phyloP scores from a whole-genome alignment of 202 grass and related monocot species.

The Miscanthus sacchariflorus region DNA sequence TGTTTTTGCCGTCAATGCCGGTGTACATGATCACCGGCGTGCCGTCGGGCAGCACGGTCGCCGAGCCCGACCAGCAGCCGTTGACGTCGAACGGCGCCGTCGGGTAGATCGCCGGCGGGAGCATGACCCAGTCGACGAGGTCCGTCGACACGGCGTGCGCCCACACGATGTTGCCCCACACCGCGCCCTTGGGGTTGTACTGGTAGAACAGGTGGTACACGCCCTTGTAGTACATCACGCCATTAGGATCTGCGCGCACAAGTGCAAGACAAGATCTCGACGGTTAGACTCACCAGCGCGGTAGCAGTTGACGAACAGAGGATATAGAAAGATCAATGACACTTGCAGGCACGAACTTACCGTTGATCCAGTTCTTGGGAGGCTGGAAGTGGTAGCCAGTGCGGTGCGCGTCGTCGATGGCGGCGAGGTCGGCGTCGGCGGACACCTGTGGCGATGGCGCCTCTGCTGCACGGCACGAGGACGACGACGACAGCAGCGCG shows the following conservation, averaged over 20 bases:
- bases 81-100: slow-evolving; percentile 67
- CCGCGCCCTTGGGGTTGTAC: slow-evolving; percentile 72
- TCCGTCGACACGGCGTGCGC: slow-evolving; percentile 79
- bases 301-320: not conserved
- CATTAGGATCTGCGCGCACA: slow-evolving; percentile 56
- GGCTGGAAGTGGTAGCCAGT: slow-evolving; percentile 83
- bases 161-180: slow-evolving; percentile 88
- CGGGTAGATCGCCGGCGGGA: slow-evolving; percentile 66
- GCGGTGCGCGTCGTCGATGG: slow-evolving; percentile 11
- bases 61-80: slow-evolving; percentile 92
- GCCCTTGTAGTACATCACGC: slow-evolving; percentile 78
- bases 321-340: not conserved
- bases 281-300: not conserved
- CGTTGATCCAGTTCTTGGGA: slow-evolving; percentile 86
- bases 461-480: slow-evolving; percentile 27
- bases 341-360: slow-evolving; percentile 39
- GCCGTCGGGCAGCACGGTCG: slow-evolving; percentile 63
- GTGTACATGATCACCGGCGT: slow-evolving; percentile 81
- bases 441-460: slow-evolving; percentile 54
- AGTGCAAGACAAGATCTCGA: not conserved
- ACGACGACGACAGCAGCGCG: slow-evolving; percentile 18
- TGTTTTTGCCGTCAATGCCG: slow-evolving; percentile 47
- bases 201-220: slow-evolving; percentile 92
- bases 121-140: slow-evolving; percentile 72
- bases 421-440: not conserved